Evolutionary conservation across 495 filamentous ascomycete genomes (phyloP), one percentile per base, ranked within the genome.

Genomic region (Pyrenopolyporus hunteri): DNA sequence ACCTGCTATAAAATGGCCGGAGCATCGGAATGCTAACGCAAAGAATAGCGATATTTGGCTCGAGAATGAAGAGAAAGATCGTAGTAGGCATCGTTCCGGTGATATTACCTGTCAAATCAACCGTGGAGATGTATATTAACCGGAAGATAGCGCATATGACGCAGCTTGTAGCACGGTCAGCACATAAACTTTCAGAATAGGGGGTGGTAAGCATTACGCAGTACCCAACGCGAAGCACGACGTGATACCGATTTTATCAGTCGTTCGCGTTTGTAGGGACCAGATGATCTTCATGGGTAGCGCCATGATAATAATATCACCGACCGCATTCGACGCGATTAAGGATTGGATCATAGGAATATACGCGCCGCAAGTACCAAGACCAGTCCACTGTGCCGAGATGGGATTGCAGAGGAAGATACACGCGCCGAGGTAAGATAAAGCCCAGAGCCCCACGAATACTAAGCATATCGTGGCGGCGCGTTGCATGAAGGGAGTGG

Each of bases 321-420:
- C 81, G 4, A 78, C 39, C 25, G 82, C 79, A 51, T 85, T 82
- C 71, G 82, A 81, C 13, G 75, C 76, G 61, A 82, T 82, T 70
- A 83, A 77, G 2, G 82, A 66, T 1, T 73, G 75, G 36, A 67
- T 62, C 42, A 54, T 45, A 9, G 40, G 56, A 19, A 66, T 68
- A 35, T 56, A 56, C 5, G 52, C 40, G 20, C 52, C 52, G 22
- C 52, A 51, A 26, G 6, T 31, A 19, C 58, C 58, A 9, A 46
- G 10, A 11, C 58, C 58, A 37, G 48, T 61, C 58, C 58, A 61
- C 50, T 61, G 58, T 8, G n/a, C 58, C 3, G 37, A 49, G 40
- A 77, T 61, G 2, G 74, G 74, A 8, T 33, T 49, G 64, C 74
- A 77, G 19, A 76, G 59, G 36, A 77, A 67, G 13, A 74, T 68